Evolutionary conservation across 306 rosid species (phyloP).

Genomic region (Trichosanthes truncata): DNA sequence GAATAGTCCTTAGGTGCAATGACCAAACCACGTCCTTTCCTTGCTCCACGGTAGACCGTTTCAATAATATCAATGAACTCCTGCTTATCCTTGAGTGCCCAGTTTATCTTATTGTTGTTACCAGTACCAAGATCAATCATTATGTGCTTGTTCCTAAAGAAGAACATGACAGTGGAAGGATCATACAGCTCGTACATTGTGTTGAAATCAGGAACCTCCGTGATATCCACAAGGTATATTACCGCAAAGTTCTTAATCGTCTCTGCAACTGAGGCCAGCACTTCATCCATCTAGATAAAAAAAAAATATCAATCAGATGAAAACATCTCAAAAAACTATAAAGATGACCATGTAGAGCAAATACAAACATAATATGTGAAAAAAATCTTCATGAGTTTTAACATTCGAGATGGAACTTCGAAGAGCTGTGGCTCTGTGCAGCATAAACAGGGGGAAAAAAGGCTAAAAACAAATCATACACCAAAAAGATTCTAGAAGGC

Average conservation of each 20-base stretch:
- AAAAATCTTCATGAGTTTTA: not conserved
- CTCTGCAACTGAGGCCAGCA: conserved; percentile 82
- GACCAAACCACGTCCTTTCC: conserved; percentile 89
- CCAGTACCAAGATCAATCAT: conserved; percentile 99
- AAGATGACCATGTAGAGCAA: not conserved
- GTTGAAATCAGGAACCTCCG: conserved; percentile 95
- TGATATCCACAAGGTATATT: conserved; percentile 89
- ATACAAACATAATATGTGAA: not conserved
- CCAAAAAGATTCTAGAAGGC: not conserved
- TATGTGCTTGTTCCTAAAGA: conserved; percentile 93
- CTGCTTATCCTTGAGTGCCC: conserved; percentile 98
- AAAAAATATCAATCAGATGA: not conserved
- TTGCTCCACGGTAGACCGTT: conserved; percentile 77
- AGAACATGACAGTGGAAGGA: conserved; percentile 90
- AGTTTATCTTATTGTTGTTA: conserved; percentile 93
- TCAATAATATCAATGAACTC: conserved; percentile 88
- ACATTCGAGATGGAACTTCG: not conserved
- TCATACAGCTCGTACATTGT: conserved; percentile 91
- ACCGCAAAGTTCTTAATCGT: conserved; percentile 83
- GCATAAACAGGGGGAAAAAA: not conserved
- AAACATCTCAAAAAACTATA: not conserved
- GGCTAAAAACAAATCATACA: not conserved
- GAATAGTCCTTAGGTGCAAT: conserved; percentile 96
- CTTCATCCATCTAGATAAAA: conserved; percentile 72
- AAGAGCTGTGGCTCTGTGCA: not conserved